Evolutionary conservation across 2,329 filamentous ascomycete species (phyloP).

Genomic region (Aspergillus neoniger): DNA sequence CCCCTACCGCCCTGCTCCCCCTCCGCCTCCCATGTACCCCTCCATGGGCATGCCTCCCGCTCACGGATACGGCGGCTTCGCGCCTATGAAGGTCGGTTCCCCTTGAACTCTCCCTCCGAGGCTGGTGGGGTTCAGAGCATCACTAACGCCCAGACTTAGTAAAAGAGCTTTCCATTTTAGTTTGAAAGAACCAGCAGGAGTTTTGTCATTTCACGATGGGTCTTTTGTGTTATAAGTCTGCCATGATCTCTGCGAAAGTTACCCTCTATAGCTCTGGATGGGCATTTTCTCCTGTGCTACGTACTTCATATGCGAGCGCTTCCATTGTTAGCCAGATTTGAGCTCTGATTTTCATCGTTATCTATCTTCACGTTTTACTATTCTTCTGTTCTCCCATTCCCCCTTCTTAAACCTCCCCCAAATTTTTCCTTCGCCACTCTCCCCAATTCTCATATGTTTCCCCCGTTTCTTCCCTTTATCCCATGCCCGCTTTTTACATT

Average conservation of each 20-base stretch:
- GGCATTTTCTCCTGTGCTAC: constrained; percentile 45
- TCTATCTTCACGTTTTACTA: constrained; percentile 19
- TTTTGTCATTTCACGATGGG: constrained; percentile 47
- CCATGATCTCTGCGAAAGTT: constrained; percentile 39
- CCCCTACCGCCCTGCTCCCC: constrained; percentile 89
- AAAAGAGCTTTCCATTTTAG: constrained; percentile 42
- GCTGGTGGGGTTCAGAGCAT: constrained; percentile 22
- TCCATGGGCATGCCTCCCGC: constrained; percentile 68
- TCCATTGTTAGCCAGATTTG: constrained; percentile 41
- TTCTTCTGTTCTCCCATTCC: constrained; percentile 16
- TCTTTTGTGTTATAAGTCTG: constrained; percentile 44
- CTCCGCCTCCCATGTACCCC: constrained; percentile 70
- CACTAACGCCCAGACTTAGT: constrained; percentile 19
- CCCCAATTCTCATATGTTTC: constrained; percentile 8
- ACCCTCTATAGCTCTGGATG: constrained; percentile 47
- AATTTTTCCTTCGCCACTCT: constrained; percentile 16
- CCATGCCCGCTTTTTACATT: constrained; percentile 17
- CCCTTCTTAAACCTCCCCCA: not conserved
- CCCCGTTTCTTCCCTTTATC: constrained; percentile 11
- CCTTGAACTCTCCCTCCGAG: not conserved
- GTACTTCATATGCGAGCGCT: constrained; percentile 46
- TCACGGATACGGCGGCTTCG: constrained; percentile 64
- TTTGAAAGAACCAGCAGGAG: constrained; percentile 47
- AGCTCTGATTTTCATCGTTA: constrained; percentile 30
- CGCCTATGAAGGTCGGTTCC: constrained; percentile 64